A percentile compares a stretch with the other conserved stretches of the same genome.
Conservation (phyloP, 192 early-diverging fungal genomes). For the Paraglomus brasilianum region DNA sequence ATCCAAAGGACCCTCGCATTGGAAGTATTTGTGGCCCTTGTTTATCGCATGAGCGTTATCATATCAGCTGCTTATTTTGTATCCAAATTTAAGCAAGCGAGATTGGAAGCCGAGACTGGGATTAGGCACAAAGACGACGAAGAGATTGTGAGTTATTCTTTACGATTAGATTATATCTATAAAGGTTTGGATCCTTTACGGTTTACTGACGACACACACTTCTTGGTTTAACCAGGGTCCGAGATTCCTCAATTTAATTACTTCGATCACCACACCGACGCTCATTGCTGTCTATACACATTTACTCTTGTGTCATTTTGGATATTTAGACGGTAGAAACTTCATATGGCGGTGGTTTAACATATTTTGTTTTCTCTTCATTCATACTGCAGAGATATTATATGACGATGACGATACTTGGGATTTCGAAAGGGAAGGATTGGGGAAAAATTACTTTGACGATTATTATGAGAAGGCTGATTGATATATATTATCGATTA, state of each 20-base stretch:
- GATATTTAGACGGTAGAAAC: conserved; percentile 16
- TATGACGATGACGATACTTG: too few relatives aligned
- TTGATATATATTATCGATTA: too few relatives aligned
- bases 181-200: too few relatives aligned
- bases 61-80: not conserved
- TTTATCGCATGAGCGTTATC: not conserved
- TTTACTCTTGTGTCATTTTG: conserved; percentile 33
- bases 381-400: conserved; percentile 8
- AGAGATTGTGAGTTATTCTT: too few relatives aligned
- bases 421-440: too few relatives aligned
- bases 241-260: conserved; percentile 9
- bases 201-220: not conserved
- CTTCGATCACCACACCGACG: conserved; percentile 10
- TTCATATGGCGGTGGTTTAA: conserved; percentile 30
- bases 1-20: not conserved
- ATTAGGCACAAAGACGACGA: too few relatives aligned
- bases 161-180: too few relatives aligned
- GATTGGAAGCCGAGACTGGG: too few relatives aligned
- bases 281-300: conserved; percentile 33
- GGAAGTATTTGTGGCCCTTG: not conserved
- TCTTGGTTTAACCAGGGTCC: not conserved
- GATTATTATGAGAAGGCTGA: too few relatives aligned
- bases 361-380: not conserved
- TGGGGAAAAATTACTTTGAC: too few relatives aligned
- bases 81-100: too few relatives aligned